phyloP scores from a whole-genome alignment of 129 eudicot genomes.

The Calendula officinalis region DNA sequence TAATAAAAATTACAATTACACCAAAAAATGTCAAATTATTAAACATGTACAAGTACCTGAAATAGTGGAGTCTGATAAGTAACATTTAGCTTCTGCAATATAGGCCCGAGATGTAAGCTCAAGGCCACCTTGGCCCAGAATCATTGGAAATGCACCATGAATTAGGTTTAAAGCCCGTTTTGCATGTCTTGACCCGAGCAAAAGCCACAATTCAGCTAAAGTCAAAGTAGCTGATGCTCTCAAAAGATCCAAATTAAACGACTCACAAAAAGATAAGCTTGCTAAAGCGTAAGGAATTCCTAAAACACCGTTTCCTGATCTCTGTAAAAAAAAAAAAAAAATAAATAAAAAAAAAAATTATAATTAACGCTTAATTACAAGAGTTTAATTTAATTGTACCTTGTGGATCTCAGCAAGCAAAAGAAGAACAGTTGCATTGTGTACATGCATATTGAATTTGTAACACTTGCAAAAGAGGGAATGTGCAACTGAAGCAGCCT shows the following conservation, averaged over 20 bases:
- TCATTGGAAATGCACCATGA: conserved; percentile 74
- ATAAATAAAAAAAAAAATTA: background rate
- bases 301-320: conserved; percentile 87
- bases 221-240: conserved; percentile 88
- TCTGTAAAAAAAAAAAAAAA: conserved; percentile 36
- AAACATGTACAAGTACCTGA: conserved; percentile 46
- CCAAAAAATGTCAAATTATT: background rate
- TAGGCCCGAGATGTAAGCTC: conserved; percentile 86
- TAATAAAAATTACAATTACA: background rate
- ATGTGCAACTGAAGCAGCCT: conserved; percentile 94
- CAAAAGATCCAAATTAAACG: conserved; percentile 90
- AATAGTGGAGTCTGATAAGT: conserved; percentile 68
- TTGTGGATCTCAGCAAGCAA: conserved; percentile 95
- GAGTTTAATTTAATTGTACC: conserved; percentile 33
- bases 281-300: conserved; percentile 96
- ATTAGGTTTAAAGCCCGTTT: conserved; percentile 80
- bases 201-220: conserved; percentile 88
- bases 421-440: conserved; percentile 83
- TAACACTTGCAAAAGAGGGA: conserved; percentile 85
- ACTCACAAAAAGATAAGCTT: conserved; percentile 85
- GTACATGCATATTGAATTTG: conserved; percentile 78
- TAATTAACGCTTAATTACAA: background rate
- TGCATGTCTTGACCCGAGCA: conserved; percentile 83
- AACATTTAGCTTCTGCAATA: conserved; percentile 86
- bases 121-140: conserved; percentile 96